Conservation (phyloP, 345 rosid species). For the Citrus maxima region DNA sequence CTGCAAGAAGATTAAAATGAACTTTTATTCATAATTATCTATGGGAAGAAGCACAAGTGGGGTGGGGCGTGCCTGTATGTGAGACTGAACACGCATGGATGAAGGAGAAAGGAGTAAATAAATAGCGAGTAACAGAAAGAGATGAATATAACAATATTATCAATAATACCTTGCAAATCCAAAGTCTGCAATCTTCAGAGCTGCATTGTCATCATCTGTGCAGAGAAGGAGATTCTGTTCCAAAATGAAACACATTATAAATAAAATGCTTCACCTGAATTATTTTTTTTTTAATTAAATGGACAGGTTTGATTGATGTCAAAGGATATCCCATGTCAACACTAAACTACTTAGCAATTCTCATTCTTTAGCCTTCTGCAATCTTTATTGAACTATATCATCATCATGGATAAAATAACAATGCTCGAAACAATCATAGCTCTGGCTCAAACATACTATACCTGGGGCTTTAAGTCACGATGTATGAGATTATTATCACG, state of each 20-base stretch:
- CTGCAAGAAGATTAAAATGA: constrained; percentile 32
- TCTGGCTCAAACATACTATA: constrained; percentile 15
- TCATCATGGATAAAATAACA: constrained; percentile 1
- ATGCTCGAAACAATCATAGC: background rate
- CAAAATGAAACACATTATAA: constrained; percentile 34
- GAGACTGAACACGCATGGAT: background rate
- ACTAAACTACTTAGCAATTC: constrained; percentile 1
- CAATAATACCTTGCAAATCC: constrained; percentile 92
- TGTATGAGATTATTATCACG: constrained; percentile 93
- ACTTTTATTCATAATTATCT: background rate
- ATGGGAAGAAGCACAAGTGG: background rate
- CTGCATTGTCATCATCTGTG: constrained; percentile 53
- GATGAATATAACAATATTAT: background rate
- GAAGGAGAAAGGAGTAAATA: background rate
- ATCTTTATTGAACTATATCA: constrained; percentile 5
- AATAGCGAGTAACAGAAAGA: background rate
- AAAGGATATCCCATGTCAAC: constrained; percentile 1
- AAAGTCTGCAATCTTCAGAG: constrained; percentile 95
- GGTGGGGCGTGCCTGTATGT: background rate
- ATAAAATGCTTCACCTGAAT: constrained; percentile 10
- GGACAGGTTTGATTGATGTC: constrained; percentile 8
- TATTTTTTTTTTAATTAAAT: background rate
- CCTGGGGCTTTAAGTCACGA: constrained; percentile 98
- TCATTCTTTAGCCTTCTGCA: constrained; percentile 1
- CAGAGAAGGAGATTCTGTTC: constrained; percentile 94